Percentiles rank a stretch among this genome's conserved stretches.
Evolutionary conservation across 2,329 filamentous ascomycete genomes (phyloP).

Genomic region (Colletotrichum liriopes): DNA sequence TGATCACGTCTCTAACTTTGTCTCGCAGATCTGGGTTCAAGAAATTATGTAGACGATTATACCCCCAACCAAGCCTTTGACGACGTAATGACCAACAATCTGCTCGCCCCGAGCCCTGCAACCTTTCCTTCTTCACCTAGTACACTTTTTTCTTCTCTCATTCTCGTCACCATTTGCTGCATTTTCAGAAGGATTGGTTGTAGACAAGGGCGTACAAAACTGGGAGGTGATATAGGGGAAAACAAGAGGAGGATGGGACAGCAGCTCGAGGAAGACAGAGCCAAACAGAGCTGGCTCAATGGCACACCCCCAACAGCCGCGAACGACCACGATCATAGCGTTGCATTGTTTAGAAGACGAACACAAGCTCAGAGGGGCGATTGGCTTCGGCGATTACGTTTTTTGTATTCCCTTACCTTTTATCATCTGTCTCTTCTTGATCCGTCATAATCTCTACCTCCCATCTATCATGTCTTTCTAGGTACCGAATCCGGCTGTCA

Average conservation of each 20-base stretch:
- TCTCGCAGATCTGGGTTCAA: conserved; percentile 64
- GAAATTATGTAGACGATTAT: conserved; percentile 56
- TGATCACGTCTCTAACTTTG: conserved; percentile 46
- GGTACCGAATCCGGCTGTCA: not conserved
- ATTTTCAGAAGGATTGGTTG: conserved; percentile 39
- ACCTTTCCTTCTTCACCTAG: conserved; percentile 34
- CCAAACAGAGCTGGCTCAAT: conserved; percentile 45
- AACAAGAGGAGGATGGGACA: not conserved
- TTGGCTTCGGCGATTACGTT: conserved; percentile 14
- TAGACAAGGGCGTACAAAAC: conserved; percentile 41
- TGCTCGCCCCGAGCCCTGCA: conserved; percentile 34
- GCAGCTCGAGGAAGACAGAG: conserved; percentile 20
- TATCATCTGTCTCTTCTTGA: conserved; percentile 2
- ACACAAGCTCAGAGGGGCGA: conserved; percentile 14
- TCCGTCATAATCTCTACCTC: conserved; percentile 28
- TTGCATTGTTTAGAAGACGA: conserved; percentile 38
- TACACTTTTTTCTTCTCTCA: not conserved
- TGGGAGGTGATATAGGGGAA: not conserved
- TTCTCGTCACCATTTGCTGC: conserved; percentile 28
- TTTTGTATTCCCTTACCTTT: conserved; percentile 14
- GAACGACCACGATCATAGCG: conserved; percentile 38
- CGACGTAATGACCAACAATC: conserved; percentile 54
- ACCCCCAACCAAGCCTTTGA: conserved; percentile 43
- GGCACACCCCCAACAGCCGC: conserved; percentile 40
- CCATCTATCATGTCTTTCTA: not conserved